phyloP scores from a whole-genome alignment of 2,329 filamentous ascomycete genomes.

The Eutypella sp. region DNA sequence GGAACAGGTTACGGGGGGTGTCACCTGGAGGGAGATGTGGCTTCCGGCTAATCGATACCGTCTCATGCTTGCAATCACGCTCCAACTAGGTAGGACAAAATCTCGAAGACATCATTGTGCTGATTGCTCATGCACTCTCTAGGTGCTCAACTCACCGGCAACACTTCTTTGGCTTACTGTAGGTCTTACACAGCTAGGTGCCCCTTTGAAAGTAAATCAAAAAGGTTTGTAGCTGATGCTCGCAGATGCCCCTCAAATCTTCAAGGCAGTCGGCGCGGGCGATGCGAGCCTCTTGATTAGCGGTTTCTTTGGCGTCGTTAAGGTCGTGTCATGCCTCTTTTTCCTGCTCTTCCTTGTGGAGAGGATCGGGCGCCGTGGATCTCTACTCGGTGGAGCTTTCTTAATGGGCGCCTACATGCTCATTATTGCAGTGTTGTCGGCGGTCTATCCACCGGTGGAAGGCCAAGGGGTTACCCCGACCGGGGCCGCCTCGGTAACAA shows the following conservation, averaged over 20 bases:
- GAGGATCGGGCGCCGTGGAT: slow-evolving; percentile 41
- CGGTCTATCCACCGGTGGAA: slow-evolving; percentile 35
- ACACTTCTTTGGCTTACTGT: slow-evolving; percentile 47
- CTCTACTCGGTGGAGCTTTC: slow-evolving; percentile 43
- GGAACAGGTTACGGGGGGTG: slow-evolving; percentile 35
- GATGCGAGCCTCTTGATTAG: slow-evolving; percentile 42
- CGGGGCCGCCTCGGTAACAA: slow-evolving; percentile 42
- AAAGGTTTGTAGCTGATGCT: no score
- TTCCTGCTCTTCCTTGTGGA: slow-evolving; percentile 46
- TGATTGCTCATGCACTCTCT: not conserved
- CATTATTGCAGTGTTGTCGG: slow-evolving; percentile 44
- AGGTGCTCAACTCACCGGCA: slow-evolving; percentile 43
- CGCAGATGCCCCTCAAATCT: slow-evolving; percentile 44
- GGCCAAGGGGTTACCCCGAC: slow-evolving; percentile 28
- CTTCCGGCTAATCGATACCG: slow-evolving; percentile 43
- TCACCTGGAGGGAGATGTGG: slow-evolving; percentile 42
- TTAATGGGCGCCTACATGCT: slow-evolving; percentile 50
- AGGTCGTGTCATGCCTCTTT: slow-evolving; percentile 41
- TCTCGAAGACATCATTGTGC: not conserved
- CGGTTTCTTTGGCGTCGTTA: slow-evolving; percentile 48
- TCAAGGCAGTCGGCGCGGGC: slow-evolving; percentile 43
- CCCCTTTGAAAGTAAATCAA: no score
- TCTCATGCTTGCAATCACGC: slow-evolving; percentile 43
- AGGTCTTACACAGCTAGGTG: slow-evolving; percentile 1
- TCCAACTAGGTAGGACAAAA: slow-evolving; percentile 36